Conservation (phyloP, 345 rosid species). For the Salix caprea region DNA sequence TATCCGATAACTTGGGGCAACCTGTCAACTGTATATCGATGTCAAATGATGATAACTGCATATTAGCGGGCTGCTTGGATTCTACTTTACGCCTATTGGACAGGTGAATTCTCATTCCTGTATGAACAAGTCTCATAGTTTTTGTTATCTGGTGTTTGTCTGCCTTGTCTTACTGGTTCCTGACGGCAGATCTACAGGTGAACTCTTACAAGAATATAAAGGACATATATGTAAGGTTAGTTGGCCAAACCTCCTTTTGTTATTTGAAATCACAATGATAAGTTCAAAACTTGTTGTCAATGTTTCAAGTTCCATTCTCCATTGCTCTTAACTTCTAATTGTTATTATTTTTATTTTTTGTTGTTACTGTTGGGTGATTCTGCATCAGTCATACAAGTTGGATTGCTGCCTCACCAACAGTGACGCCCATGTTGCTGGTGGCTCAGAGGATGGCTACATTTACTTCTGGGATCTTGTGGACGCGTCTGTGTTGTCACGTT, state of each 20-base stretch:
- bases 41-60: slow-evolving; percentile 88
- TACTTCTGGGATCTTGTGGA: slow-evolving; percentile 97
- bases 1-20: slow-evolving; percentile 82
- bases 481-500: slow-evolving; percentile 68
- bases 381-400: slow-evolving; percentile 76
- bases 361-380: not conserved
- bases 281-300: not conserved
- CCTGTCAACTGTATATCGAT: slow-evolving; percentile 91
- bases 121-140: slow-evolving; percentile 1
- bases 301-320: not conserved
- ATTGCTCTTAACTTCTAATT: not conserved
- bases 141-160: not conserved
- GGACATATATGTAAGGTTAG: slow-evolving; percentile 91
- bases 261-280: not conserved
- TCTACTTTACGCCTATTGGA: slow-evolving; percentile 83
- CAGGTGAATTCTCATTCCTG: slow-evolving; percentile 35
- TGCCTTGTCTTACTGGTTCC: slow-evolving; percentile 4
- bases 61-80: slow-evolving; percentile 86
- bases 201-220: slow-evolving; percentile 85
- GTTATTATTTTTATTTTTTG: not conserved
- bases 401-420: slow-evolving; percentile 89
- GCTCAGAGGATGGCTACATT: slow-evolving; percentile 91
- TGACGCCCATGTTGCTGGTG: slow-evolving; percentile 84
- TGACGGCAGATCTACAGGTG: slow-evolving; percentile 65
- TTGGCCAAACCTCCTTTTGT: slow-evolving; percentile 6